Conservation (phyloP, 495 filamentous ascomycete species). For the Corynascus novoguineensis region DNA sequence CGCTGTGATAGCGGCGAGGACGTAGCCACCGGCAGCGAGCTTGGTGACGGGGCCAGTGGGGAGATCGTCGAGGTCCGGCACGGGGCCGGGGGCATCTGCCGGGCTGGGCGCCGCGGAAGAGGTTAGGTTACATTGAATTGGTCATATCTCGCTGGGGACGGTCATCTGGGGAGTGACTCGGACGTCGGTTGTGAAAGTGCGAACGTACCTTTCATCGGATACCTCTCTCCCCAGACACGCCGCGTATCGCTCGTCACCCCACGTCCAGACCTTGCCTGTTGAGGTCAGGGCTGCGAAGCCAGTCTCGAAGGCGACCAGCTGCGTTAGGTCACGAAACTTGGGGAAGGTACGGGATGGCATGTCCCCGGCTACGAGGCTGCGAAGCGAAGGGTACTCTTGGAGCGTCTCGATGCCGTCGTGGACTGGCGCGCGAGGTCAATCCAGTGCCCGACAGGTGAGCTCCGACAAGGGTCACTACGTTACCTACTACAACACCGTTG, state of each 20-base stretch:
- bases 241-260: conserved; percentile 54
- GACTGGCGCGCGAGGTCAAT: conserved; percentile 6
- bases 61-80: conserved; percentile 47
- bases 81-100: conserved; percentile 37
- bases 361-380: conserved; percentile 10
- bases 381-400: conserved; percentile 24
- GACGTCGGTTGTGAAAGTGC: neutral
- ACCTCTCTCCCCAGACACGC: conserved; percentile 44
- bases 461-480: neutral
- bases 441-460: neutral
- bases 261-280: conserved; percentile 50
- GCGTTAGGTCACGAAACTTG: conserved; percentile 26
- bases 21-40: conserved; percentile 50
- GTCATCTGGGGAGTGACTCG: neutral
- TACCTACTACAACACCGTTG: conserved; percentile 25
- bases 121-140: neutral
- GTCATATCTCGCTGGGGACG: neutral
- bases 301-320: conserved; percentile 47
- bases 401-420: conserved; percentile 22
- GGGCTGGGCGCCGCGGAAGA: conserved; percentile 25
- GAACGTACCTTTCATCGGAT: conserved; percentile 11
- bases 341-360: neutral
- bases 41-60: conserved; percentile 48
- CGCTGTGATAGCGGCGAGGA: conserved; percentile 51
- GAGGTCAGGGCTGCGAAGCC: conserved; percentile 48